Conservation (phyloP, 1,139 yeast genomes). For the Taiozyma sp. region DNA sequence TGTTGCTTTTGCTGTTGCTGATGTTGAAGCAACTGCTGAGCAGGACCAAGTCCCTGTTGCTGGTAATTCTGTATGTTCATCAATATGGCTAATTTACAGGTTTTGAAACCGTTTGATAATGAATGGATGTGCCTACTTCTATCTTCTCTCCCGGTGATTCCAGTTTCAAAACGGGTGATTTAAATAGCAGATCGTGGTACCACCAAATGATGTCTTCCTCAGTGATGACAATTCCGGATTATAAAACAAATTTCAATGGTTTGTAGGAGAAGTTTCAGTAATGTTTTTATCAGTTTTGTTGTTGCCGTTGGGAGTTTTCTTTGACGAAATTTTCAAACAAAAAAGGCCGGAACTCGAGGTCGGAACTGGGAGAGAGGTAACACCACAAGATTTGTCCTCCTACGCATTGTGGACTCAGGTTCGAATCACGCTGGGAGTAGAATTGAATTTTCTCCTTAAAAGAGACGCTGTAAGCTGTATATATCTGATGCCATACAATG, state of each 20-base stretch:
- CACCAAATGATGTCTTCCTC: not conserved
- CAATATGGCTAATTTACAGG: not conserved
- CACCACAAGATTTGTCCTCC: no score
- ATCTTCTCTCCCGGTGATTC: not conserved
- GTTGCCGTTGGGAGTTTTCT: not conserved
- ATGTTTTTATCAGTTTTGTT: not conserved
- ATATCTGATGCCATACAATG: not conserved
- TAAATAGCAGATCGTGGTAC: not conserved
- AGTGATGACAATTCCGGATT: not conserved
- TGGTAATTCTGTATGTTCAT: conserved; percentile 23
- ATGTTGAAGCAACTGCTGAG: conserved; percentile 17
- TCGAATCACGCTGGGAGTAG: not conserved
- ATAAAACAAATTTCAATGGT: not conserved
- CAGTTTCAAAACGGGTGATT: not conserved
- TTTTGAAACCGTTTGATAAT: not conserved
- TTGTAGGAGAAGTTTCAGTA: not conserved
- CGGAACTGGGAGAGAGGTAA: not conserved
- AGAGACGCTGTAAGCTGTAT: no score
- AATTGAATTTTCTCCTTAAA: no score
- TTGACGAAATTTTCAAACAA: not conserved
- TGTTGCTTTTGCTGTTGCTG: conserved; percentile 14
- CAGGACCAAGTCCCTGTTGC: conserved; percentile 18
- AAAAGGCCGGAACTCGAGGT: not conserved
- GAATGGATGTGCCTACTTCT: not conserved
- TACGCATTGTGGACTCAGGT: not conserved